A percentile compares a stretch with the other conserved stretches of the same genome.
Conservation (phyloP, 1,284 basidiomycete species). For the Trametes pubescens region DNA sequence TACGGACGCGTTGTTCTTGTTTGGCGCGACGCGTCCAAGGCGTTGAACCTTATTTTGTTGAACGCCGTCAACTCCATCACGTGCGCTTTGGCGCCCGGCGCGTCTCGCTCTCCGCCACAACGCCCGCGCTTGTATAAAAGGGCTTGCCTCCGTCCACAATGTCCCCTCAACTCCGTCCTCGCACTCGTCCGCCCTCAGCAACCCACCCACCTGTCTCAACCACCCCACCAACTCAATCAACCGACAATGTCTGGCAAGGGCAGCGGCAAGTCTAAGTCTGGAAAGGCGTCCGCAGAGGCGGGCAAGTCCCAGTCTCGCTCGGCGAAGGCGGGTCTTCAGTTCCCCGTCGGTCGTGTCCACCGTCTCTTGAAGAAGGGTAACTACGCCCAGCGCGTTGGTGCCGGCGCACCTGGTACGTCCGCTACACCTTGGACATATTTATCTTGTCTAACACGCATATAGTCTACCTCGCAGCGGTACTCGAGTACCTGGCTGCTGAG, state of each 20-base stretch:
- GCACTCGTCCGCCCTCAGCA: conserved; percentile 23
- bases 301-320: conserved; percentile 77
- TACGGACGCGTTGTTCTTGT: conserved; percentile 44
- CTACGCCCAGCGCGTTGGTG: conserved; percentile 84
- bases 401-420: conserved; percentile 77
- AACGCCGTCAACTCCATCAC: conserved; percentile 35
- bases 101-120: conserved; percentile 28
- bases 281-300: conserved; percentile 60
- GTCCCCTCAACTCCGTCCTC: conserved; percentile 23
- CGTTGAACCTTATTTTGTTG: conserved; percentile 44
- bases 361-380: conserved; percentile 90
- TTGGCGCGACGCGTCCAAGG: conserved; percentile 44
- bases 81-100: conserved; percentile 25
- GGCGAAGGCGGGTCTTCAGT: conserved; percentile 84
- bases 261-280: conserved; percentile 68
- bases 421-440: not conserved
- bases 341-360: conserved; percentile 94
- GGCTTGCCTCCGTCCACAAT: conserved; percentile 10
- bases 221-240: conserved; percentile 22
- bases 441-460: conserved; percentile 8
- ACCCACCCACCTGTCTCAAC: conserved; percentile 18
- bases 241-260: conserved; percentile 64
- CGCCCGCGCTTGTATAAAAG: conserved; percentile 32
- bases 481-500: conserved; percentile 87
- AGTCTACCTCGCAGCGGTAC: conserved; percentile 88